phyloP scores from a whole-genome alignment of 2,329 filamentous ascomycete species.

The Xylaria sp. region DNA sequence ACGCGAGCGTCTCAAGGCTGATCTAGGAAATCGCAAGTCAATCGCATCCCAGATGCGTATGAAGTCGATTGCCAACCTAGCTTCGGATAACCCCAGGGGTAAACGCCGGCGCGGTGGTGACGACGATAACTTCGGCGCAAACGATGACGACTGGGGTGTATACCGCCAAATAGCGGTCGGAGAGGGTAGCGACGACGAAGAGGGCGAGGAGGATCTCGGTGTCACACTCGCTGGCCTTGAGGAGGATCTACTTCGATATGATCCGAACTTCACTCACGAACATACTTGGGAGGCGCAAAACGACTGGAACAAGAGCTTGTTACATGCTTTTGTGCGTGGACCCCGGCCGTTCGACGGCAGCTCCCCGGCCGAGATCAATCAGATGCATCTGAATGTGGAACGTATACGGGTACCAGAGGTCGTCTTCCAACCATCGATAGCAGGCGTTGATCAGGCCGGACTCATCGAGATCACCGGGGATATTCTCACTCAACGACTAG shows the following conservation, averaged over 20 bases:
- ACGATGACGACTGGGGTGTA: conserved; percentile 97
- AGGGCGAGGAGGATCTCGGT: conserved; percentile 78
- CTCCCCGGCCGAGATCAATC: conserved; percentile 72
- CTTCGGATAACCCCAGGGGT: conserved; percentile 78
- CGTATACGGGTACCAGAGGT: conserved; percentile 91
- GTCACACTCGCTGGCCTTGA: conserved; percentile 71
- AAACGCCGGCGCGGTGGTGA: conserved; percentile 83
- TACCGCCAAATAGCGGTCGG: conserved; percentile 89
- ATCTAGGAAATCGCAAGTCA: conserved; percentile 93
- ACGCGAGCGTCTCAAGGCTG: conserved; percentile 84
- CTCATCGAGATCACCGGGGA: conserved; percentile 88
- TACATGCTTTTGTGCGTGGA: conserved; percentile 86
- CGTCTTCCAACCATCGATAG: conserved; percentile 86
- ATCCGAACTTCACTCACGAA: conserved; percentile 84
- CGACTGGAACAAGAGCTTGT: conserved; percentile 88
- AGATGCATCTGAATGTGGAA: conserved; percentile 94
- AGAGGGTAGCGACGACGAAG: conserved; percentile 71
- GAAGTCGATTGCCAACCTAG: conserved; percentile 95
- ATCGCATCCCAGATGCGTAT: conserved; percentile 94
- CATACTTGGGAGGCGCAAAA: conserved; percentile 86
- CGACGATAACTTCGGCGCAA: conserved; percentile 93
- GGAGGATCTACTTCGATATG: conserved; percentile 76
- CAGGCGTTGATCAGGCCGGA: conserved; percentile 87
- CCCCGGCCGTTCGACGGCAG: conserved; percentile 79
- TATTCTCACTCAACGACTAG: conserved; percentile 78